These are phyloP conservation scores for Pisolithus tinctorius DNA, from an alignment of 768 basidiomycete genomes.

Conservation along the genomic window DNA sequence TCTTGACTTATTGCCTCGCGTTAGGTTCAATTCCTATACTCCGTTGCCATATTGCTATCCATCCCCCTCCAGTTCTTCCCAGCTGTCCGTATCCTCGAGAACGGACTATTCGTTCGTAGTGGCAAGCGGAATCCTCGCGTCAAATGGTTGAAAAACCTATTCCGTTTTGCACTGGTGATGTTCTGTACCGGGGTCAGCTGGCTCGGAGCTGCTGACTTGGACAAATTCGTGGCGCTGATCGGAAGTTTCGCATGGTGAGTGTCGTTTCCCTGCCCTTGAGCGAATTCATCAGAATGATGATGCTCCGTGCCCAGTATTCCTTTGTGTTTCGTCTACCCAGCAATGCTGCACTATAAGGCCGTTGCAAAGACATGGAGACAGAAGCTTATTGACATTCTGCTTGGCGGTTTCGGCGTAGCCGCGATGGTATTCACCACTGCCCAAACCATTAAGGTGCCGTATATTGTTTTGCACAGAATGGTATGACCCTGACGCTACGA, in stretches of 20 bases:
- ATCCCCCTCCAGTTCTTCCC: constrained; percentile 97
- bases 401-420: constrained; percentile 69
- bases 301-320: constrained; percentile 56
- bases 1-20: neutral
- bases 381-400: constrained; percentile 60
- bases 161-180: constrained; percentile 69
- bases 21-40: constrained; percentile 80
- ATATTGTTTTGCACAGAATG: neutral
- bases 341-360: constrained; percentile 88
- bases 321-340: constrained; percentile 89
- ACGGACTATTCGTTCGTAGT: constrained; percentile 82
- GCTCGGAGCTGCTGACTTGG: constrained; percentile 80
- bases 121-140: constrained; percentile 77
- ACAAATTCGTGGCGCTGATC: constrained; percentile 92
- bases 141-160: constrained; percentile 96
- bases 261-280: neutral
- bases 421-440: constrained; percentile 74
- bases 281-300: constrained; percentile 4
- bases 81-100: constrained; percentile 94
- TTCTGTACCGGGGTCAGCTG: constrained; percentile 78
- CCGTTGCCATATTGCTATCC: constrained; percentile 88
- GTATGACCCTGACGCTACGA: constrained; percentile 7
- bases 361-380: constrained; percentile 63
- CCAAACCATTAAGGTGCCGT: constrained; percentile 66
- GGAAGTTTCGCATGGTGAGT: constrained; percentile 91